A percentile compares a stretch with the other conserved stretches of the same genome.
Conservation (phyloP, 1,284 basidiomycete genomes). For the Pascua guehoae region DNA sequence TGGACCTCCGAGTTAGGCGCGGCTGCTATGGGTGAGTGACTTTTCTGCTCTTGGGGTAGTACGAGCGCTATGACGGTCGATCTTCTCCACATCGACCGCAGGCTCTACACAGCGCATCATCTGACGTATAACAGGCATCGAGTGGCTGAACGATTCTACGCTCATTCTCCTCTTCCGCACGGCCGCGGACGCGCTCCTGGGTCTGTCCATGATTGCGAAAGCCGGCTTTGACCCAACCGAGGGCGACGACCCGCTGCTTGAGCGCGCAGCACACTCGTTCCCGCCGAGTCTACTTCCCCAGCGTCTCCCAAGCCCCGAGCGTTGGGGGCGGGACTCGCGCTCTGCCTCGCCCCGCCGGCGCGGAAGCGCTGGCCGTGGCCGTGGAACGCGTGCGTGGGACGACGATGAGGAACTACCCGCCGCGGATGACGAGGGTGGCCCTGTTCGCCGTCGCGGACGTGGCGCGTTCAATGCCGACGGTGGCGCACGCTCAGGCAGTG, state of each 20-base stretch:
- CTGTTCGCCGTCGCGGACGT: conserved; percentile 27
- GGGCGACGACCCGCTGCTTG: conserved; percentile 42
- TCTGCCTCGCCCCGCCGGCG: not conserved
- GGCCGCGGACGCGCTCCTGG: conserved; percentile 33
- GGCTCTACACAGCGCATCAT: too few species aligned
- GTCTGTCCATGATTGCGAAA: conserved; percentile 37
- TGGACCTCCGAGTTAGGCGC: conserved; percentile 40
- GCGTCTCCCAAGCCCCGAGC: not conserved
- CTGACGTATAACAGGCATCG: conserved; percentile 31
- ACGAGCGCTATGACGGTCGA: too few species aligned
- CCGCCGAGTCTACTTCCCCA: conserved; percentile 35
- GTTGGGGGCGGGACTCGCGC: not conserved
- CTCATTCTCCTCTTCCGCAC: conserved; percentile 40
- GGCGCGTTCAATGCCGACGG: conserved; percentile 27
- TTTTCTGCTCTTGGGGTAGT: too few species aligned
- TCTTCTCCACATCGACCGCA: too few species aligned
- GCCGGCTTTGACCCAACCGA: conserved; percentile 45
- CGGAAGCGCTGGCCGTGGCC: not conserved
- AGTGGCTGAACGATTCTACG: conserved; percentile 47
- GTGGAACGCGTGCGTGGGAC: not conserved
- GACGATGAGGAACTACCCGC: conserved; percentile 4
- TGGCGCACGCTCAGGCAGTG: not conserved
- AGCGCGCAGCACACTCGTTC: conserved; percentile 38
- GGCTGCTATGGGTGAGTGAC: conserved; percentile 34
- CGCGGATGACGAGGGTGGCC: conserved; percentile 7